Evolutionary conservation across 2,329 filamentous ascomycete species (phyloP).

Genomic region (Calonectria honghensis): DNA sequence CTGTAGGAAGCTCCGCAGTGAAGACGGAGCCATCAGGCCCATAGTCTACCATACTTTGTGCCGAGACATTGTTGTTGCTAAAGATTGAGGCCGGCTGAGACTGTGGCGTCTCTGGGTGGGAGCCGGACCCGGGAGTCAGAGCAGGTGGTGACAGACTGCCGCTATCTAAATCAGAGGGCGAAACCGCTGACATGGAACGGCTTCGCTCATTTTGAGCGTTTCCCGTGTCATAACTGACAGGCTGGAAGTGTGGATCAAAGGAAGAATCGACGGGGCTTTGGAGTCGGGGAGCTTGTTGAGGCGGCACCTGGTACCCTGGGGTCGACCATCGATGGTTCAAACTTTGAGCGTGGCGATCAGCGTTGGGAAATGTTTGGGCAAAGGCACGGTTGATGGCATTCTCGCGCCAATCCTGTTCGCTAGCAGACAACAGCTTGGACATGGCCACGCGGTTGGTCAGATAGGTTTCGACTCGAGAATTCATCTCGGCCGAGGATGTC

Average conservation of each 20-base stretch:
- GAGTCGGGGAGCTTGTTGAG: slow-evolving; percentile 30
- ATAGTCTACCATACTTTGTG: slow-evolving; percentile 48
- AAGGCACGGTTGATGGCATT: slow-evolving; percentile 69
- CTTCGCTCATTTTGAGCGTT: slow-evolving; percentile 42
- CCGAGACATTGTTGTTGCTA: slow-evolving; percentile 18
- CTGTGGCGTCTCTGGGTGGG: slow-evolving; percentile 50
- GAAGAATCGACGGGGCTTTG: slow-evolving; percentile 46
- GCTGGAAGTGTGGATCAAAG: slow-evolving; percentile 51
- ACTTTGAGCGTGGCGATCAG: slow-evolving; percentile 53
- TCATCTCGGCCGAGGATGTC: slow-evolving; percentile 76
- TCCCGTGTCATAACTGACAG: slow-evolving; percentile 50
- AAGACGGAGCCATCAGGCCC: slow-evolving; percentile 60
- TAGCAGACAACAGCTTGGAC: slow-evolving; percentile 62
- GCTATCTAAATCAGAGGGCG: slow-evolving; percentile 45
- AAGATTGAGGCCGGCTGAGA: slow-evolving; percentile 49
- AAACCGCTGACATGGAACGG: slow-evolving; percentile 46
- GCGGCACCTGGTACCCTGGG: slow-evolving; percentile 41
- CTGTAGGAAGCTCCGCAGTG: slow-evolving; percentile 64
- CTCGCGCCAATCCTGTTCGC: slow-evolving; percentile 63
- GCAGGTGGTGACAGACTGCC: slow-evolving; percentile 52
- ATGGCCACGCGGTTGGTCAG: slow-evolving; percentile 65
- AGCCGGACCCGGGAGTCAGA: slow-evolving; percentile 55
- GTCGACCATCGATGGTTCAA: slow-evolving; percentile 51
- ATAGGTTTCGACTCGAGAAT: slow-evolving; percentile 74
- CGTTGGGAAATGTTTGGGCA: slow-evolving; percentile 66